Evolutionary conservation across 768 basidiomycete genomes (phyloP), one percentile per base, ranked within the genome.

Genomic region (Lactarius hatsudake): DNA sequence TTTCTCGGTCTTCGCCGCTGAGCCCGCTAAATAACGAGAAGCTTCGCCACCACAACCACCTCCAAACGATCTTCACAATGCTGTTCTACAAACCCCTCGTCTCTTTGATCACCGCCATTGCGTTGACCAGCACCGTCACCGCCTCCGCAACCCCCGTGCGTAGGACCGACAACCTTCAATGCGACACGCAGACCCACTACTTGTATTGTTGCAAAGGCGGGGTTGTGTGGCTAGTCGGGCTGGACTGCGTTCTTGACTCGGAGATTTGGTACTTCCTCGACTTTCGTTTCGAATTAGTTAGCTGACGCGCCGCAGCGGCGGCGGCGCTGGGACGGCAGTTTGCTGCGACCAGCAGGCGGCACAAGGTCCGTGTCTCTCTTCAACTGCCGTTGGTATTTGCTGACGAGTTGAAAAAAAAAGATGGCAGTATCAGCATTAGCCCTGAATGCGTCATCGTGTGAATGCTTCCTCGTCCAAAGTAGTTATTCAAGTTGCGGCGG

Each of bases 1-100:
- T 23, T 42, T 40, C 17, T 30, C 62, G 36, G 62, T 56, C 48
- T 53, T 53, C 32, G 6, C 32, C 32, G 32, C 32, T 7, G 32
- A 32, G 6, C 1, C 51, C 10, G 10, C 23, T 26, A 51, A 12
- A 26, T 59, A 43, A 42, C 40, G 38, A 10, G 18, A 38, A 60
- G 28, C 51, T 42, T 32, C 36, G 30, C 40, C 15, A 43, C 20
- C 18, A 54, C 54, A 26, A 56, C 15, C 20, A 1, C 54, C 42
- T 56, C 23, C 62, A 9, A 26, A 23, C 13, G 30, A 2, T 56
- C 53, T 42, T 20, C 5, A 42, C n/a, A 32, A 63, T 63, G 62
- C 42, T 57, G 2, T 38, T 58, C 34, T 7, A 26, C 56, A 64
- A 64, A 13, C 13, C 63, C 12, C 32, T 58, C 54, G 18, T 63